Percentiles rank a stretch among this genome's conserved stretches.
Conservation (phyloP, 2,329 filamentous ascomycete genomes). For the Ophiostoma novo-ulmi region DNA sequence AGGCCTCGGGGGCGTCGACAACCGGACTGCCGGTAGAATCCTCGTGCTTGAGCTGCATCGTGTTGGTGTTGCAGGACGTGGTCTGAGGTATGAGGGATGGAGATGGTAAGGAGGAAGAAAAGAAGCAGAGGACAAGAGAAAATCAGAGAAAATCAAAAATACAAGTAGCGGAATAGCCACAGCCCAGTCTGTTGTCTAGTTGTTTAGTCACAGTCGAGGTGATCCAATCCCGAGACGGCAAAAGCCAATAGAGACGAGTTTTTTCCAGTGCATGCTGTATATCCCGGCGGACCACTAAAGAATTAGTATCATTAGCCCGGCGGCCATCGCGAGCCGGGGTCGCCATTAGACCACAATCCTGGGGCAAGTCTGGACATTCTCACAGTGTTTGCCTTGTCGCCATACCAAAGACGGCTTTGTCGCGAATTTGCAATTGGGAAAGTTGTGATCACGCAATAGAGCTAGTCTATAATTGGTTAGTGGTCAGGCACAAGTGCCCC, state of each 20-base stretch:
- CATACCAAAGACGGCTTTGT: conserved; percentile 17
- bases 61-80: neutral
- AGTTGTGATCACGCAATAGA: conserved; percentile 30
- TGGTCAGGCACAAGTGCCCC: conserved; percentile 5
- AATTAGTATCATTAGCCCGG: conserved; percentile 18
- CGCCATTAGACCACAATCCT: conserved; percentile 11
- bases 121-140: conserved; percentile 12
- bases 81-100: neutral
- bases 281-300: conserved; percentile 14
- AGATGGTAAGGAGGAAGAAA: neutral
- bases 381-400: conserved; percentile 1
- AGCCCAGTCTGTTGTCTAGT: neutral
- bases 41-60: conserved; percentile 29
- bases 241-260: conserved; percentile 17
- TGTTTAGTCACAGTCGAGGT: neutral
- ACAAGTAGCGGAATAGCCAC: conserved; percentile 11
- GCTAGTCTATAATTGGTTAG: conserved; percentile 21
- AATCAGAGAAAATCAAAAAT: conserved; percentile 10
- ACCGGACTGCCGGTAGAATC: conserved; percentile 28
- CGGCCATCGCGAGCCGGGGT: conserved; percentile 19
- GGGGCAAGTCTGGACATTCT: neutral
- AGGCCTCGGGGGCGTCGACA: conserved; percentile 16
- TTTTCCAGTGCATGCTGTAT: conserved; percentile 11
- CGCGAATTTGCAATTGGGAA: conserved; percentile 18
- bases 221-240: neutral